Percentiles rank a stretch among this genome's conserved stretches.
These are phyloP conservation scores for Fusarium oligoseptatum DNA, from an alignment of 2,329 filamentous ascomycete genomes.

Conservation along the genomic window DNA sequence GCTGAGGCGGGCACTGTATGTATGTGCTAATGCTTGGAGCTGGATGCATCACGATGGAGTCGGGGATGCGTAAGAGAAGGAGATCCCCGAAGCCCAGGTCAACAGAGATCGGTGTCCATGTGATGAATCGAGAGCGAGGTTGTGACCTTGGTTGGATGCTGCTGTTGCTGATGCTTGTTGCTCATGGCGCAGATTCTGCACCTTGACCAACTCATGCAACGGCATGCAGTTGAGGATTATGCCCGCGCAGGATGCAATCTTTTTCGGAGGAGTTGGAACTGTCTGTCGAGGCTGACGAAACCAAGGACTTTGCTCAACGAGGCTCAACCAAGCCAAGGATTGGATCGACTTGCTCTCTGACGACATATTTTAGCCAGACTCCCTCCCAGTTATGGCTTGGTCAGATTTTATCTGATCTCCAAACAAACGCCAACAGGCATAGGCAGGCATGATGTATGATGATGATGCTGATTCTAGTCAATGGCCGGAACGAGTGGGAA, in stretches of 20 bases:
- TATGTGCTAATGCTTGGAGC: slow-evolving; percentile 17
- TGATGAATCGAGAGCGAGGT: slow-evolving; percentile 15
- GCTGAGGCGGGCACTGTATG: slow-evolving; percentile 12
- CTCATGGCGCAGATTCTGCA: slow-evolving; percentile 6
- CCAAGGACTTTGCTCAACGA: neutral
- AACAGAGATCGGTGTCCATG: slow-evolving; percentile 23
- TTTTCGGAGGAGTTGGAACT: neutral
- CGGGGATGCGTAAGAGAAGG: slow-evolving; percentile 32
- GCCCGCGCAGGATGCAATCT: neutral
- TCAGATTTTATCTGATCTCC: neutral
- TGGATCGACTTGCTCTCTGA: neutral
- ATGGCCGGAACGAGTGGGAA: slow-evolving; percentile 8
- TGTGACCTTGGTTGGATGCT: neutral
- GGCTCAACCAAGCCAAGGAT: neutral
- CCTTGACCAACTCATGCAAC: neutral
- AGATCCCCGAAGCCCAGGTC: slow-evolving; percentile 3
- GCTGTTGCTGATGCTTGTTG: neutral
- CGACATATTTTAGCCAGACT: neutral
- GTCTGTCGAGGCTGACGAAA: neutral
- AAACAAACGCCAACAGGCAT: neutral
- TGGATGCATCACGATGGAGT: slow-evolving; percentile 26
- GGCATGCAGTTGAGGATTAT: slow-evolving; percentile 9
- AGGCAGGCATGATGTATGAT: slow-evolving; percentile 11
- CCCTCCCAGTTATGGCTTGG: neutral
- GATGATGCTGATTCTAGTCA: slow-evolving; percentile 12